phyloP scores from a whole-genome alignment of 257 asterid species.

The Solanum dulcamara region DNA sequence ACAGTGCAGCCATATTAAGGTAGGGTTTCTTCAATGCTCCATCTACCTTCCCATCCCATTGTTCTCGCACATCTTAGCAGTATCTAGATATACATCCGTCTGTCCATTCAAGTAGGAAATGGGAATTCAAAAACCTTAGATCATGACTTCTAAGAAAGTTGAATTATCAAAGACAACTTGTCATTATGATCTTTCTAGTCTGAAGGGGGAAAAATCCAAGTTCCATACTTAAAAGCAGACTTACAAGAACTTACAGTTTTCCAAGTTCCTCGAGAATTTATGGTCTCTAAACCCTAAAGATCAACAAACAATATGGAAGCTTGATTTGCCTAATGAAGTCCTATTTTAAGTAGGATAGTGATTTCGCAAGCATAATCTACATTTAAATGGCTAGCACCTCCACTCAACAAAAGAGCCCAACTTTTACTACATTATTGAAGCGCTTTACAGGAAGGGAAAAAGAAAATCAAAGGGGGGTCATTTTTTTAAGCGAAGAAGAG shows the following conservation, averaged over 20 bases:
- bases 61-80: not conserved
- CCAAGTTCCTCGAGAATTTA: not conserved
- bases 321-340: not conserved
- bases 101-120: not conserved
- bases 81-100: not conserved
- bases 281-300: not conserved
- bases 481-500: not conserved
- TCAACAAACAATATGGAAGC: not conserved
- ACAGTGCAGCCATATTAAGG: not conserved
- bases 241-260: not conserved
- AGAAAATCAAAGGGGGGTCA: not conserved
- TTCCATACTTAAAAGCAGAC: too few species aligned
- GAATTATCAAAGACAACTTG: not conserved
- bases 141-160: too few species aligned
- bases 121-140: not conserved
- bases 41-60: not conserved
- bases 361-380: not conserved
- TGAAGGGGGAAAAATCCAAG: not conserved
- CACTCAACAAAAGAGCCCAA: not conserved
- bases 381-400: not conserved
- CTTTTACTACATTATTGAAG: not conserved
- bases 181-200: not conserved
- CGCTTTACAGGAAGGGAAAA: not conserved
- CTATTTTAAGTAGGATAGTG: not conserved
- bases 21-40: not conserved